Evolutionary conservation across 495 filamentous ascomycete species (phyloP), one percentile per base, ranked within the genome.

Genomic region (Trichoderma gamsii): DNA sequence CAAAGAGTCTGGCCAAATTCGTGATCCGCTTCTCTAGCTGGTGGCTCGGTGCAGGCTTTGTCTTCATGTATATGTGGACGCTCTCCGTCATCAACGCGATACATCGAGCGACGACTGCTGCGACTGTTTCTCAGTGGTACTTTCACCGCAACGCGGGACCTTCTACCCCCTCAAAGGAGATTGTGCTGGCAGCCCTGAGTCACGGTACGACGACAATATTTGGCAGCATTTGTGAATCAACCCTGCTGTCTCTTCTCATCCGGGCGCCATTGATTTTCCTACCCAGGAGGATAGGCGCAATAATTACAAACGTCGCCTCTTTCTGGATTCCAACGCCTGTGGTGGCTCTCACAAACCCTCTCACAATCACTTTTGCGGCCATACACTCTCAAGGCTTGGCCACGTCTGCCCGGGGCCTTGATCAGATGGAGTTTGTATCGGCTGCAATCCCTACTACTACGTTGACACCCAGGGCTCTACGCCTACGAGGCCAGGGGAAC

Each of bases 91-190:
- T 93, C 72, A 86, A 89, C 38, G 92, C 92, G 41, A 84, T 98
- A 25, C 94, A 98, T 73, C 89, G 95, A 67, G 85, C 92, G 51
- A 93, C 93, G 23, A 97, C 95, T 18, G 93, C 93, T 59, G 96
- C 96, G 64, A 96, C 94, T 13, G 95, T 98, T 44, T 93, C 90
- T 23, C 96, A 99, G 76, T 99, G 95, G 95, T 99, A 99, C 76
- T 99, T 98, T 77, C 94, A 98, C 78, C 91, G 95, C 66, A 88
- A 96, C 67, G 85, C 87, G 27, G 86, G 87, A 44, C 92, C 95
- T 13, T 83, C 89, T 23, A 86, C 91, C 12, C 86, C 89, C 3
- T 91, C 90, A 0, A 83, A 84, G 63, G 87, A 90, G 65, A 87
- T 98, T 64, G 91, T 97, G 52, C 84, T 86, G 66, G 93, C 94